Conservation (phyloP, 306 rosid species). For the Ceratonia siliqua region DNA sequence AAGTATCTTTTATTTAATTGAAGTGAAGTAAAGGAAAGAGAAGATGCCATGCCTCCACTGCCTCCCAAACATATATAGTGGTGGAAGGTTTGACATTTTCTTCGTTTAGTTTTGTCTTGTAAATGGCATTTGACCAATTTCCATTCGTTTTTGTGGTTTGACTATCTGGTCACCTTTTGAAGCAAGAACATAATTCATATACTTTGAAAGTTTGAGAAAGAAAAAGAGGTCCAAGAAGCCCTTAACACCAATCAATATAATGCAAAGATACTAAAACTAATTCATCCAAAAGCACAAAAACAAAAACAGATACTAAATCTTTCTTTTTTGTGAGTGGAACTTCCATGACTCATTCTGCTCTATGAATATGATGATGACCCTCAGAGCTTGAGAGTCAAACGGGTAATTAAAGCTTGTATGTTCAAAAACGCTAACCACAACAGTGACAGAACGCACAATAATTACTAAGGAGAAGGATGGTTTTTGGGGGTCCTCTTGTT, state of each 20-base stretch:
- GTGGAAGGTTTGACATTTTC: slow-evolving; percentile 38
- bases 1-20: slow-evolving; percentile 22
- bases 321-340: not conserved
- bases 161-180: slow-evolving; percentile 4
- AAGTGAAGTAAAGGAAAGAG: slow-evolving; percentile 36
- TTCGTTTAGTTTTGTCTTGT: not conserved
- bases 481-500: not conserved
- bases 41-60: slow-evolving; percentile 22
- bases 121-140: slow-evolving; percentile 32
- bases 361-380: slow-evolving; percentile 23
- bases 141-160: slow-evolving; percentile 28
- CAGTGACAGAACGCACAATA: slow-evolving; percentile 15
- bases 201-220: not conserved
- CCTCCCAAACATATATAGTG: slow-evolving; percentile 26
- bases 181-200: not conserved
- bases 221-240: slow-evolving; percentile 41
- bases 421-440: slow-evolving; percentile 31
- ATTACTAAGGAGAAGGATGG: not conserved
- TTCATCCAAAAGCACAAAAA: not conserved
- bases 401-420: slow-evolving; percentile 3
- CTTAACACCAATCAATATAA: slow-evolving; percentile 38
- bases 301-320: not conserved
- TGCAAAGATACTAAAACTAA: slow-evolving; percentile 10
- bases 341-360: not conserved
- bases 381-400: slow-evolving; percentile 13